phyloP scores from a whole-genome alignment of 108 stramenopile genomes.

The Nitzschia sp. region DNA sequence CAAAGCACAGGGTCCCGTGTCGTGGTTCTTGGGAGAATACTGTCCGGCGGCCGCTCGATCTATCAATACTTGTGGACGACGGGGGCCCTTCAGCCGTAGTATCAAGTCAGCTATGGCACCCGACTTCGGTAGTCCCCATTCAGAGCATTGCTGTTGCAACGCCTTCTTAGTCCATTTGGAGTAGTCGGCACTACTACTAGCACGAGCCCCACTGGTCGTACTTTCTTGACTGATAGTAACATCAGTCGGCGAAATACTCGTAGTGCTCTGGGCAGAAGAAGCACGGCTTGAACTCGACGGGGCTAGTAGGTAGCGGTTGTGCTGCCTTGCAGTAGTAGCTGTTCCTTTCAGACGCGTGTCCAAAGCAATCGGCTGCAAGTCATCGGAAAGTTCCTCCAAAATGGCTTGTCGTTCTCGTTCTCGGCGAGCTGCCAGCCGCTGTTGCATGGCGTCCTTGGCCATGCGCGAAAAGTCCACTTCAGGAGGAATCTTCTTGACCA shows the following conservation, averaged over 20 bases:
- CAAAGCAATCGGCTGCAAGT: background rate
- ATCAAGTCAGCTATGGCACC: background rate
- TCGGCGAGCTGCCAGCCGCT: background rate
- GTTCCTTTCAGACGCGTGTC: background rate
- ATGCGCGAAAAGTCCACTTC: conserved; percentile 22
- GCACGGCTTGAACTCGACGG: too few relatives aligned
- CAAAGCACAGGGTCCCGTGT: conserved; percentile 39
- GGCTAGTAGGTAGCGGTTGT: background rate
- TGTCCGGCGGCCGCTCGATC: conserved; percentile 20
- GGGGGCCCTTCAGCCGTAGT: conserved; percentile 45
- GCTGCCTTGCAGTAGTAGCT: conserved; percentile 41
- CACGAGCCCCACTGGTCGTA: too few relatives aligned
- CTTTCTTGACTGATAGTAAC: too few relatives aligned
- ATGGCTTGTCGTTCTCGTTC: background rate
- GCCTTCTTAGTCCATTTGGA: background rate
- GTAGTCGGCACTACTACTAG: background rate
- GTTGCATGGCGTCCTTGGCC: conserved; percentile 11
- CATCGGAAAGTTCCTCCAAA: background rate
- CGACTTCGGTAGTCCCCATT: background rate
- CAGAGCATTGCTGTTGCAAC: background rate
- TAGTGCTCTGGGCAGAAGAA: too few relatives aligned
- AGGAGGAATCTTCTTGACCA: conserved; percentile 26
- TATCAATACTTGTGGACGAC: conserved; percentile 41
- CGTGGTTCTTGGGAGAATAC: conserved; percentile 53
- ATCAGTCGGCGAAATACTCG: too few relatives aligned